phyloP scores from a whole-genome alignment of 2,329 filamentous ascomycete genomes.

The Penicillium brasilianum region DNA sequence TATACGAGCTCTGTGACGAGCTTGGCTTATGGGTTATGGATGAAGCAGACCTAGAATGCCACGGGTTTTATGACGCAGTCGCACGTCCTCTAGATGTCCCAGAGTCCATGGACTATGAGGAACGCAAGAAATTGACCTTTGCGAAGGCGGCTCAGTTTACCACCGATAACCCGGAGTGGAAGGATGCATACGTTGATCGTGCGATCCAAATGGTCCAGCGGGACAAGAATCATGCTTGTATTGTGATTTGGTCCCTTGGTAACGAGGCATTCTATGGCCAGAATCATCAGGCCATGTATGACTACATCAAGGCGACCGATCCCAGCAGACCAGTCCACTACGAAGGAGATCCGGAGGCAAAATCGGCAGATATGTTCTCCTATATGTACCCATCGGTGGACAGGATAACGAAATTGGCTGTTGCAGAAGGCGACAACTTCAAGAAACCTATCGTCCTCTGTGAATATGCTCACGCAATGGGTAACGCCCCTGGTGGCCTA shows the following conservation, averaged over 20 bases:
- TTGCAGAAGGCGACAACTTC: slow-evolving; percentile 53
- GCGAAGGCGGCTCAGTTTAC: slow-evolving; percentile 25
- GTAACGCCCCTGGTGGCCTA: slow-evolving; percentile 72
- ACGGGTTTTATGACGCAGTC: slow-evolving; percentile 42
- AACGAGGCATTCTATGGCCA: slow-evolving; percentile 75
- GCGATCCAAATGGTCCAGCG: slow-evolving; percentile 67
- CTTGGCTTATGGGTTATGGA: slow-evolving; percentile 45
- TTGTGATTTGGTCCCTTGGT: slow-evolving; percentile 75
- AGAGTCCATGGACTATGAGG: slow-evolving; percentile 63
- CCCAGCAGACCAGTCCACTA: slow-evolving; percentile 67
- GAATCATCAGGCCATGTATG: slow-evolving; percentile 71
- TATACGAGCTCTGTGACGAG: slow-evolving; percentile 41
- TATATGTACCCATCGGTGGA: slow-evolving; percentile 64
- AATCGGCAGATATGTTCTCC: slow-evolving; percentile 68
- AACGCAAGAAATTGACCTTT: slow-evolving; percentile 61
- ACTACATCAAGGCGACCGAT: slow-evolving; percentile 63
- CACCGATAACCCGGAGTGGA: slow-evolving; percentile 41
- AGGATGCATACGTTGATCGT: slow-evolving; percentile 71
- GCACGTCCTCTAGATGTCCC: slow-evolving; percentile 59
- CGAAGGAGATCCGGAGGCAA: slow-evolving; percentile 66
- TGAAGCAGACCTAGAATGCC: slow-evolving; percentile 46
- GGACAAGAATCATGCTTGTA: slow-evolving; percentile 71
- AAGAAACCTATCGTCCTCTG: slow-evolving; percentile 51
- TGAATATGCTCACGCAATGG: slow-evolving; percentile 69
- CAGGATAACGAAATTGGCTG: neutral